These are phyloP conservation scores for Bocquillonia castaneifolia DNA, from an alignment of 441 rosid species.

Conservation along the genomic window DNA sequence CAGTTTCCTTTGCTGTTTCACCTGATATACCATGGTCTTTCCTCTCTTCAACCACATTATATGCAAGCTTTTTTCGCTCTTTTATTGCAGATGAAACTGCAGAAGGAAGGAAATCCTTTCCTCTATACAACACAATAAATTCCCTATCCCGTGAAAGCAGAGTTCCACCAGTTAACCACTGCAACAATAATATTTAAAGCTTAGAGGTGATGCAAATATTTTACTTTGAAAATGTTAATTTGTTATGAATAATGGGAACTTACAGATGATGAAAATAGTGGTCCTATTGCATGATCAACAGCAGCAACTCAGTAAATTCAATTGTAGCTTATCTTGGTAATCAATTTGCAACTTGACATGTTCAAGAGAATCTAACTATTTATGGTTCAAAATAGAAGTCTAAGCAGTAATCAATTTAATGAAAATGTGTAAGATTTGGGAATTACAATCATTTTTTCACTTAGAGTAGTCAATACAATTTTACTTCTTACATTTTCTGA, in stretches of 20 bases:
- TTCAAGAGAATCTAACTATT: background rate
- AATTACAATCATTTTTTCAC: background rate
- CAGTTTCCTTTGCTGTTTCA: constrained; percentile 27
- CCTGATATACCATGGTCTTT: constrained; percentile 22
- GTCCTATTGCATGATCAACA: background rate
- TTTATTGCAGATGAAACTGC: constrained; percentile 85
- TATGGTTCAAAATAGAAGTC: background rate
- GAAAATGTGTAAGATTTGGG: background rate
- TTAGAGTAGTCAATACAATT: background rate
- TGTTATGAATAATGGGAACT: background rate
- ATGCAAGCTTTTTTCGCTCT: constrained; percentile 57
- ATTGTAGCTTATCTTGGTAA: background rate
- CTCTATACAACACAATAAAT: constrained; percentile 80
- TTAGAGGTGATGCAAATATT: constrained; percentile 12
- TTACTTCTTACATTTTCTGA: background rate
- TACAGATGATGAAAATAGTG: background rate
- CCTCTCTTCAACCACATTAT: constrained; percentile 34
- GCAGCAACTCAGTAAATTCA: background rate
- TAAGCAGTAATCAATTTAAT: background rate
- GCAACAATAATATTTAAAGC: constrained; percentile 33
- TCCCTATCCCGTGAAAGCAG: constrained; percentile 83
- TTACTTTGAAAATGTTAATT: background rate
- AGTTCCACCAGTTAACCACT: constrained; percentile 91
- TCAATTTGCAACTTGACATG: background rate
- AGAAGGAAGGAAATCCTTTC: constrained; percentile 91